Evolutionary conservation across 768 basidiomycete genomes (phyloP), one percentile per base, ranked within the genome.

Genomic region (Phylloporus scabripes): DNA sequence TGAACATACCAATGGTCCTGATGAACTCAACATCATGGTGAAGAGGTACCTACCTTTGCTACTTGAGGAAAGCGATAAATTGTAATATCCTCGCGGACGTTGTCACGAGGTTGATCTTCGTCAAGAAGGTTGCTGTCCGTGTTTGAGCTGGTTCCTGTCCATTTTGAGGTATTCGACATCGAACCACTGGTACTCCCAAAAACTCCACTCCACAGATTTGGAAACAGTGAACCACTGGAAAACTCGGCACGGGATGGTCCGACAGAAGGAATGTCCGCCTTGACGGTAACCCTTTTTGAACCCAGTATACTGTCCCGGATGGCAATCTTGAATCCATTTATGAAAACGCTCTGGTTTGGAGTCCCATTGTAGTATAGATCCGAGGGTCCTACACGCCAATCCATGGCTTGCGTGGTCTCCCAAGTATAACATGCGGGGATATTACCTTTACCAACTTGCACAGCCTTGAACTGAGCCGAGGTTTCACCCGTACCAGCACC

Each of bases 301-400:
- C 47, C 39, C 0, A 48, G 41, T 2, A 43, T 14, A 0, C 49
- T 42, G 0, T 37, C 41, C 1, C 50, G 44, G 3, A 46, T 17
- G 5, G 49, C 42, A 11, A 60, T 40, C 28, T 60, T 61, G 46
- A 60, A 60, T 11, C 62, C 60, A 1, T 52, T 51, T 10, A 63
- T 52, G 31, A 62, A 63, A 10, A 61, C 50, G 3, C 50, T 38
- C 32, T 65, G 59, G 34, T 64, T 60, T 11, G 47, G 36, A 5
- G 40, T 5, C 3, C 23, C 49, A 11, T 32, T 40, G 39, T 28
- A 17, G 2, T 40, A 18, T 2, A 38, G 20, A 20, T 38, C 36
- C n/a, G 0, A 20, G 12, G 45, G 56, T 4, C 56, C 53, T 11
- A 24, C 36, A 24, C 53, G 53, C 45, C 46, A 51, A 14, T 48